Base-by-base conservation (phyloP, 139 green algal genomes). In the Diplosphaera chodatii region DNA sequence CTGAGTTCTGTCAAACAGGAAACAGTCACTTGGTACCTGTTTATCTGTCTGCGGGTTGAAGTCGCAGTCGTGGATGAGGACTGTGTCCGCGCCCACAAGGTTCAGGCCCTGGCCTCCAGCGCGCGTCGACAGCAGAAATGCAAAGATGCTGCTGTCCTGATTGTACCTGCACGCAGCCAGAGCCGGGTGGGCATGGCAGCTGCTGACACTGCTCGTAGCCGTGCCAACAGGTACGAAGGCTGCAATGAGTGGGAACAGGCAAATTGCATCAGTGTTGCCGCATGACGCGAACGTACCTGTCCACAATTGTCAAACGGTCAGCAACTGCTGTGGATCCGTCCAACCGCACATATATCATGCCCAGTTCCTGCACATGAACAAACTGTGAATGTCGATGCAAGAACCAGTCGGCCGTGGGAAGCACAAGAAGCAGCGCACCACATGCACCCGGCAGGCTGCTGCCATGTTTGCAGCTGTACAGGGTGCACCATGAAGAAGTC, bases 21-120 rank as follows among this genome's bases (percentile, higher is more conserved):
- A 59, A n/a, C 3, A 25, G 18, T 5, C 16, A 59, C 13, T 20
- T 48, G 37, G 37, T 25, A 25, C 48, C 55, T 30, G 40, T n/a
- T 23, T 3, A 13, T 63, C 29, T 20, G 76, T 69, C 76, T 91
- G 82, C 28, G 93, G 93, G 78, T 97, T 97, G 86, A 96, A 98
- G 83, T 97, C 93, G 31, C 94, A 82, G 73, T 98, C 94, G 73
- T 96, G 88, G 71, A 98, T 75, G 67, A 98, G 90, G 64, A 98
- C 94, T 0, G 92, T 97, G 83, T 98, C 92, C 4, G 94, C 94
- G 28, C 92, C 92, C 6, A 87, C 96, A 31, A 98, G 87, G 83
- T 98, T 98, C 55, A 98, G 83, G 21, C 94, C 94, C 82, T 95
- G 87, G 2, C 93, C 93, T 28, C 93, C 93, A 27, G 93, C 93